Conservation (phyloP, 2,329 filamentous ascomycete species). For the Calonectria ilicicola region DNA sequence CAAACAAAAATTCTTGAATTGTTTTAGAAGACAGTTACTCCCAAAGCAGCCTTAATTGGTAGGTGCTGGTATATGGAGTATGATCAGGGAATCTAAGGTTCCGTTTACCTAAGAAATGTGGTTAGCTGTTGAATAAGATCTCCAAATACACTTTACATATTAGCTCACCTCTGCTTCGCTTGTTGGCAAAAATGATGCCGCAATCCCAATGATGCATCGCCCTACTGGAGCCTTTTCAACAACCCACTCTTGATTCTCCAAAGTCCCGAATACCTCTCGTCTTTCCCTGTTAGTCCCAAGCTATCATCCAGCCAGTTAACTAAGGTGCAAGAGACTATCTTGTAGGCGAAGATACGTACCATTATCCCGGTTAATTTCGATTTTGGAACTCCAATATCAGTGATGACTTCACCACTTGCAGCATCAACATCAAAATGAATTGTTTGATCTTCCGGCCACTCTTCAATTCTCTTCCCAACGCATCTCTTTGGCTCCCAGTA, state of each 20-base stretch:
- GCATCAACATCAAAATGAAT: neutral
- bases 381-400: slow-evolving; percentile 9
- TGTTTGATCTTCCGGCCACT: neutral
- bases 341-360: neutral
- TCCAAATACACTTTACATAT: neutral
- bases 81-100: neutral
- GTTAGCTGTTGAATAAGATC: neutral
- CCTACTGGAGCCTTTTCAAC: neutral
- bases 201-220: neutral
- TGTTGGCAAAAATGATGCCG: neutral
- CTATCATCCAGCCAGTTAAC: neutral
- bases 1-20: neutral
- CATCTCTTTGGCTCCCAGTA: slow-evolving; percentile 4
- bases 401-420: neutral
- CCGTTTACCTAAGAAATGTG: neutral
- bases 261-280: neutral
- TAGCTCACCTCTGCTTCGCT: neutral
- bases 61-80: neutral
- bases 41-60: neutral
- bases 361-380: neutral
- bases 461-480: neutral
- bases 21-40: neutral
- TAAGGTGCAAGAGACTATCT: neutral
- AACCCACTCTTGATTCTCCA: neutral
- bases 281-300: neutral